Base-by-base conservation (phyloP, 1,284 basidiomycete species). In the Xerocomus minutiporus region DNA sequence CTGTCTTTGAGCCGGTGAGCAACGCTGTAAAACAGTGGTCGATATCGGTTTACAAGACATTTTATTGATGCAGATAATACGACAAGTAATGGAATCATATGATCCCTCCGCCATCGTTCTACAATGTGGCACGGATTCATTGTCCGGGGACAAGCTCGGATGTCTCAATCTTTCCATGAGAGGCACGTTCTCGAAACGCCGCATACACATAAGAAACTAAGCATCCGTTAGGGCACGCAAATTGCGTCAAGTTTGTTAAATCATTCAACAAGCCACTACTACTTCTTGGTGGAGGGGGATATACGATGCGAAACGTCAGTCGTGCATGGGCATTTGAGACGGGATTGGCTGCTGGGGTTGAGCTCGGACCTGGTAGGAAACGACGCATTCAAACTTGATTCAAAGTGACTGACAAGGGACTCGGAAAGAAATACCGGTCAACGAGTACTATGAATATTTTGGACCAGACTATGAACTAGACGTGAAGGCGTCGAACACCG, bases 361-460 rank as follows among this genome's bases (percentile, higher is more conserved):
- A 98, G 68, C 81, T 99, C 7, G 88, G 86, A 44, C 79, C 86
- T 59, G 84, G 93, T 93, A 73, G 59, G 76, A 63, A 51, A 48
- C n/a, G 3, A 34, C 29, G 8, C 15, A 29, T 2, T 25, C 1
- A 20, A 28, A 47, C 15, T 44, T 23, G 4, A 28, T 35, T 5
- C n/a, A 42, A 9, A 20, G 57, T 31, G 31, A 45, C 53, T 57
- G 40, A 59, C 60, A 39, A n/a, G 20, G 48, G 13, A 13, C 23
- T 25, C 6, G 28, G 39, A 52, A 36, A 93, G 93, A 91, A 62
- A 95, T 97, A 50, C 94, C 94, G 0, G 89, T 94, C 59, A 97
- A 97, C 65, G 95, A 97, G 71, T 97, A 99, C 73, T 98, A 97
- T 70, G 96, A 99, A 69, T 99, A 99, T 73, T 99, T 98, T 70